Evolutionary conservation across 202 grass and related monocot species (phyloP).

Genomic region (Carex sylvatica): DNA sequence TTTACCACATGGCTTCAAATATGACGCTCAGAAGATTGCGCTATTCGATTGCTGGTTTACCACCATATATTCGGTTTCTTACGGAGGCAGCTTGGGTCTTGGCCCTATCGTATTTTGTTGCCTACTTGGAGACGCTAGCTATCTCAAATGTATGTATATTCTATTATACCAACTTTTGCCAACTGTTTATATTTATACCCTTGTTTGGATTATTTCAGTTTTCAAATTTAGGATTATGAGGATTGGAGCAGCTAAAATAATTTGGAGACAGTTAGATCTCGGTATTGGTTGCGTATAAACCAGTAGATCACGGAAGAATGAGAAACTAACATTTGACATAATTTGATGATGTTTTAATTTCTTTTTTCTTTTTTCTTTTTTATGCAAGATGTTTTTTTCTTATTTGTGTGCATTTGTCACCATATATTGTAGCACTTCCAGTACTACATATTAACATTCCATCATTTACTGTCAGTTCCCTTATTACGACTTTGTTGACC

Average conservation of each 20-base stretch:
- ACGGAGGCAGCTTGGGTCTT: slow-evolving; percentile 76
- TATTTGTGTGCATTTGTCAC: not conserved
- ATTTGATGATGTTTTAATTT: not conserved
- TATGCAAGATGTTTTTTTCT: not conserved
- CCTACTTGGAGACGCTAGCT: slow-evolving; percentile 84
- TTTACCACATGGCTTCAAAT: slow-evolving; percentile 90
- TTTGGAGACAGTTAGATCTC: not conserved
- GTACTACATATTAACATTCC: not conserved
- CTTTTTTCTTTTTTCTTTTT: not conserved
- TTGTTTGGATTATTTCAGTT: not conserved
- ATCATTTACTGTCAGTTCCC: slow-evolving; percentile 70
- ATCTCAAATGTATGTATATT: slow-evolving; percentile 85
- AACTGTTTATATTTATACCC: not conserved
- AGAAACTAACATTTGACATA: not conserved
- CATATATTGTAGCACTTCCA: not conserved
- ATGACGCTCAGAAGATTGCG: slow-evolving; percentile 81
- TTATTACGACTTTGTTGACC: slow-evolving; percentile 84
- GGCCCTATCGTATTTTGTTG: slow-evolving; percentile 83
- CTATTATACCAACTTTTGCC: not conserved
- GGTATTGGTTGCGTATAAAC: not conserved
- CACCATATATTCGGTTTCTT: slow-evolving; percentile 55
- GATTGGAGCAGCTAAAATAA: not conserved
- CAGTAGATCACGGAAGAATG: not conserved
- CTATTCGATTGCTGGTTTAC: slow-evolving; percentile 49
- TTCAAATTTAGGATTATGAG: not conserved